Evolutionary conservation across 805 yeast species (phyloP).

Genomic region (Candida morakotiae): DNA sequence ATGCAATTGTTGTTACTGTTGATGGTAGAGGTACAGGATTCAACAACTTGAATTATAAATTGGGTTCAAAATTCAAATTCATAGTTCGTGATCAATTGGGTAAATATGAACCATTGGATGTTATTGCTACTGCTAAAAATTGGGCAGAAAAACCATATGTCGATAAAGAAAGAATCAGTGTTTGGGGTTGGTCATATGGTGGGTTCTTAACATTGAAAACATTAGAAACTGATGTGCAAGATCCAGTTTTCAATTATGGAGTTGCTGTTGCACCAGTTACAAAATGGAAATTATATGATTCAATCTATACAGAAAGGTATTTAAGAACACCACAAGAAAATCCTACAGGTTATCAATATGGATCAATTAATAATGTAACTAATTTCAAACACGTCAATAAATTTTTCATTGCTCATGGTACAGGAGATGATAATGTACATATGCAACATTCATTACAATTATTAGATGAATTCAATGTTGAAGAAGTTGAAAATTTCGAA

Average conservation of each 20-base stretch:
- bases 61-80: constrained; percentile 57
- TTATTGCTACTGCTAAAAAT: constrained; percentile 73
- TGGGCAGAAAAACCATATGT: constrained; percentile 66
- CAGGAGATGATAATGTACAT: constrained; percentile 84
- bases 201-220: constrained; percentile 76
- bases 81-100: constrained; percentile 82
- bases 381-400: constrained; percentile 47
- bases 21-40: constrained; percentile 97
- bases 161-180: constrained; percentile 52
- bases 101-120: constrained; percentile 78
- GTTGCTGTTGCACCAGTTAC: constrained; percentile 87
- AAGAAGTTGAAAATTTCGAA: constrained; percentile 80
- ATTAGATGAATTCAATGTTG: constrained; percentile 61
- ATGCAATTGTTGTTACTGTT: constrained; percentile 87
- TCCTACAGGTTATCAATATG: constrained; percentile 42
- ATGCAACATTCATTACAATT: constrained; percentile 63
- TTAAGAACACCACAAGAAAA: constrained; percentile 56
- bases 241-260: constrained; percentile 61
- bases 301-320: constrained; percentile 76
- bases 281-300: constrained; percentile 70
- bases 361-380: constrained; percentile 41
- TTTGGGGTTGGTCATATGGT: constrained; percentile 92
- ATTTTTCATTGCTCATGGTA: constrained; percentile 74
- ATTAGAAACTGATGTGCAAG: constrained; percentile 59
- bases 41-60: constrained; percentile 54